Base-by-base conservation (phyloP, 2,329 filamentous ascomycete genomes). In the Myriosclerotinia scirpicola region DNA sequence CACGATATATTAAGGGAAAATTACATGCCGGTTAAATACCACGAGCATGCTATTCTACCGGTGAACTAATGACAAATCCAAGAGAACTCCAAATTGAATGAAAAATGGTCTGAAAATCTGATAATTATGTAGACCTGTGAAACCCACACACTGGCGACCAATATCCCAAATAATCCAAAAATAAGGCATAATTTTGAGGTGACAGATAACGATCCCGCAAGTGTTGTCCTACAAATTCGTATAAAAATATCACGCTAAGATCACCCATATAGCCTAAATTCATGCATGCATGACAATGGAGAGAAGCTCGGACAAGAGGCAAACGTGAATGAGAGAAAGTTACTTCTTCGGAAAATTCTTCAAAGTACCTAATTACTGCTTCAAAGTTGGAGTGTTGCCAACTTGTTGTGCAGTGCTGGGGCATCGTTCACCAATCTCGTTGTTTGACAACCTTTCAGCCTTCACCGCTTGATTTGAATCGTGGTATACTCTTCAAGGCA, bases 21-120 rank as follows among this genome's bases (percentile, higher is more conserved):
- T 20, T 50, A 36, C 20, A 36, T 36, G 58, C 58, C 58, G 58
- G 58, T 38, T 60, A 48, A 60, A 60, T 4, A 5, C 8, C 5
- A 15, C 15, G 20, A 20, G 38, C 30, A 55, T 46, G 40, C 26
- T 14, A n/a, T 34, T 46, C 15, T 46, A 34, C 40, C 55, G 55
- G 46, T 11, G 40, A 59, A 30, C 22, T 9, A 44, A 20, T 42
- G 30, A 38, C 15, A 3, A 17, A 30, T 44, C n/a, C 22, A 8
- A 20, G n/a, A 12, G 11, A 26, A 26, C 26, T 42, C 26, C 5
- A 12, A n/a, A 56, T 12, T 30, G 42, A n/a, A 17, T 2, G 44
- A 8, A 15, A 26, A 34, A 58, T n/a, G 11, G 5, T 58, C 40
- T 20, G 40, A 30, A 44, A 38, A 30, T 58, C 38, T 5, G 14